Evolutionary conservation across 805 yeast species (phyloP), one percentile per base, ranked within the genome.

Genomic region (Cyberlindnera nakhonratchasimensis): DNA sequence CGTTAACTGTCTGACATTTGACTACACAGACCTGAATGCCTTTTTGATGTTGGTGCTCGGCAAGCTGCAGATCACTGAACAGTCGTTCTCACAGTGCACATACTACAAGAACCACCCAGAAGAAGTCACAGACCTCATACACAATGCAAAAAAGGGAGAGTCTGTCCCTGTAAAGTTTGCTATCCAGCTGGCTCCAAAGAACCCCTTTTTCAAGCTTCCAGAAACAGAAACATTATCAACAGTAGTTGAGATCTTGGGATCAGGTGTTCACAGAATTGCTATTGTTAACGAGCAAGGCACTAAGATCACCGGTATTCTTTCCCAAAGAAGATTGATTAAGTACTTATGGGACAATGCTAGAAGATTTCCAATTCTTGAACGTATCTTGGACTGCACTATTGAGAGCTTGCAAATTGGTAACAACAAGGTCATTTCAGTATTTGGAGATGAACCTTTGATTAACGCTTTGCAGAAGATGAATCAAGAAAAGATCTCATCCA

Each of bases 241-340:
- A 5, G 96, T 87, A 2, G 85, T 86, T 54, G 95, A 88, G 62
- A 80, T 86, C 11, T 70, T 91, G 47, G 98, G 97, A n/a, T 78
- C 86, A 29, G 99, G 99, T 17, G 96, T 90, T 3, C 99, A 93
- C 66, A 74, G 99, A 59, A 79, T 91, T 17, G 96, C 97, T 10
- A 86, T 90, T 42, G 74, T 83, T 18, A 70, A 79, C 57, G 61
- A 61, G 18, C 63, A 66, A 14, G 72, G 69, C 36, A 70, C 75
- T 19, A 71, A 72, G 46, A 79, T 90, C 37, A 79, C 84, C 3
- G 98, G 98, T 44, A 79, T 91, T 11, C 70, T 93, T 34, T 87
- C 96, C 0, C 99, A 91, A 67, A 80, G 99, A 62, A 77, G 98
- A 55, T 69, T 88, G 53, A 77, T 91, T 41, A 79, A 78, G 54